Evolutionary conservation across 2,329 filamentous ascomycete species (phyloP), one percentile per base, ranked within the genome.

Genomic region (Nemania bipapillata): DNA sequence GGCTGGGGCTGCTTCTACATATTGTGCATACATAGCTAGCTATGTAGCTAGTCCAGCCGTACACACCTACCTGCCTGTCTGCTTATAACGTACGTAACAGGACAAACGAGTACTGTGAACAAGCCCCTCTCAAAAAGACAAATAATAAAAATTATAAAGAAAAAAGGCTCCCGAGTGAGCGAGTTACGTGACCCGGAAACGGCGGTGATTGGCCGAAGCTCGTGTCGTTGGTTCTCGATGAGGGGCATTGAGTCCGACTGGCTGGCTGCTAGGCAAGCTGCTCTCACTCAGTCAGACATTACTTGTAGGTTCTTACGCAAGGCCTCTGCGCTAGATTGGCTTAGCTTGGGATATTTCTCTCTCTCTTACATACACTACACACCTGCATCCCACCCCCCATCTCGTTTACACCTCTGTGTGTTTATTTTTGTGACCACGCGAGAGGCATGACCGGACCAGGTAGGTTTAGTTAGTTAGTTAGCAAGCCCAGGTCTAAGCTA

Each of bases 381-480:
- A 24, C 30, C n/a, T 17, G n/a, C 26, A 42, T 24, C 20, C 20
- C 22, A 57, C 58, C 30, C 32, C 49, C 57, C 22, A 11, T 52
- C 30, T 56, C 47, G 40, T 22, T 55, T 50, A 3, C 20, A 24
- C 24, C n/a, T 24, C 40, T 45, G 17, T 8, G 53, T 63, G 55
- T 69, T 66, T 69, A 69, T 70, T 67, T 69, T 61, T 64, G 63
- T 63, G 57, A 71, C 69, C 69, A 66, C 69, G 63, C 66, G 69
- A 69, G 26, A 20, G 15, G 50, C 4, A 47, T 50, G 40, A 40
- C 30, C 30, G 8, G 28, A 9, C 4, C 15, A 28, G 22, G 22
- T 20, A 17, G 20, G 32, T 60, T n/a, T 26, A 50, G 54, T 45
- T 37, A 47, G 42, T 22, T 32, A 49, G 49, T 37, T 56, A 32